phyloP scores from a whole-genome alignment of 306 rosid genomes.

The Abrus precatorius region DNA sequence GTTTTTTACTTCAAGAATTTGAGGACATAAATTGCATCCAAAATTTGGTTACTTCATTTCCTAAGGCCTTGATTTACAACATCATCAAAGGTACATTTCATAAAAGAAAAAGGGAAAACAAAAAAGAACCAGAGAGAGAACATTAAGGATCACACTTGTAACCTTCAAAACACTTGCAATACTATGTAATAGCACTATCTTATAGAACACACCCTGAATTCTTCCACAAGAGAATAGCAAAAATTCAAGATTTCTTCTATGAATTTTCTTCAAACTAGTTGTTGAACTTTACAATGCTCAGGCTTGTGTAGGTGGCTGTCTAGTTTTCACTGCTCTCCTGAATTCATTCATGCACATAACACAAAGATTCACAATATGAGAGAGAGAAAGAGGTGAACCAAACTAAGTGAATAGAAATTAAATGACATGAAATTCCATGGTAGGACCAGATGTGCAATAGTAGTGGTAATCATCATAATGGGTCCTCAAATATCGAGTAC shows the following conservation, averaged over 20 bases:
- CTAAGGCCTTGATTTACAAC: slow-evolving; percentile 55
- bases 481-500: slow-evolving; percentile 40
- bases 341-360: slow-evolving; percentile 41
- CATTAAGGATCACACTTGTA: slow-evolving; percentile 53
- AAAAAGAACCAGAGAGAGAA: background rate
- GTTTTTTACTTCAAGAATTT: slow-evolving; percentile 18
- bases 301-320: slow-evolving; percentile 73
- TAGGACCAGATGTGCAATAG: slow-evolving; percentile 22
- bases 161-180: slow-evolving; percentile 48
- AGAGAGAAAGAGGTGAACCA: slow-evolving; percentile 6
- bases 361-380: slow-evolving; percentile 24
- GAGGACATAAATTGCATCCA: slow-evolving; percentile 43
- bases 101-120: background rate
- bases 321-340: slow-evolving; percentile 82
- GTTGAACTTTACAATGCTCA: slow-evolving; percentile 57
- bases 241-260: slow-evolving; percentile 53
- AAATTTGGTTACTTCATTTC: slow-evolving; percentile 56
- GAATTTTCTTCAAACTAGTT: slow-evolving; percentile 51
- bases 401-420: slow-evolving; percentile 19
- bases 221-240: slow-evolving; percentile 48
- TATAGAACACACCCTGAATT: slow-evolving; percentile 49
- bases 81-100: slow-evolving; percentile 43
- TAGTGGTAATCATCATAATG: slow-evolving; percentile 43
- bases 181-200: slow-evolving; percentile 51
- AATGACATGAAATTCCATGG: slow-evolving; percentile 35